A percentile compares a stretch with the other conserved stretches of the same genome.
Evolutionary conservation across 2,329 filamentous ascomycete species (phyloP).

Genomic region (Cladosporium sp.): DNA sequence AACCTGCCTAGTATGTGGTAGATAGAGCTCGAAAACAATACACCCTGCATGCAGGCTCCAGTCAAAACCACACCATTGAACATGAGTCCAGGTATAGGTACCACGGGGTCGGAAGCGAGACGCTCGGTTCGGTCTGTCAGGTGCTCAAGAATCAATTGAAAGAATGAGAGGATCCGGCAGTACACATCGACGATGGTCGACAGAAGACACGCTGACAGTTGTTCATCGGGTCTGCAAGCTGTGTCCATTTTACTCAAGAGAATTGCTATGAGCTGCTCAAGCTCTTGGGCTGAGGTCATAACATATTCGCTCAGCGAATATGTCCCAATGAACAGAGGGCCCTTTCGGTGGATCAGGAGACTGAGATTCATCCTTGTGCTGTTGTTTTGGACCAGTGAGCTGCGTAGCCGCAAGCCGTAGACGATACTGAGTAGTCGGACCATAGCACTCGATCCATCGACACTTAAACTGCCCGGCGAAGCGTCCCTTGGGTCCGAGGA

Average conservation of each 20-base stretch:
- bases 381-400: neutral
- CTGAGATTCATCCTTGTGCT: neutral
- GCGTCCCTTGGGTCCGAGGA: neutral
- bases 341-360: neutral
- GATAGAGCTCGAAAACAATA: neutral
- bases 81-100: neutral
- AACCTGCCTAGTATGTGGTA: neutral
- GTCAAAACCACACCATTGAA: neutral
- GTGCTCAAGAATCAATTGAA: neutral
- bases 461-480: too few relatives aligned
- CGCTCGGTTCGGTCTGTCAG: neutral
- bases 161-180: neutral
- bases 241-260: neutral
- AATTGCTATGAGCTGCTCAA: neutral
- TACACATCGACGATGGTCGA: neutral
- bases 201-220: neutral
- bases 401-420: neutral
- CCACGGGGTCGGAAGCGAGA: neutral
- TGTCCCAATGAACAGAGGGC: neutral
- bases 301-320: neutral
- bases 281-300: neutral
- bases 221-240: neutral
- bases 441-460: neutral
- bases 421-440: neutral
- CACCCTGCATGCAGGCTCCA: neutral